Percentiles rank a stretch among this genome's conserved stretches.
These are phyloP conservation scores for Fusarium clavum DNA, from an alignment of 2,329 filamentous ascomycete genomes.

Conservation along the genomic window DNA sequence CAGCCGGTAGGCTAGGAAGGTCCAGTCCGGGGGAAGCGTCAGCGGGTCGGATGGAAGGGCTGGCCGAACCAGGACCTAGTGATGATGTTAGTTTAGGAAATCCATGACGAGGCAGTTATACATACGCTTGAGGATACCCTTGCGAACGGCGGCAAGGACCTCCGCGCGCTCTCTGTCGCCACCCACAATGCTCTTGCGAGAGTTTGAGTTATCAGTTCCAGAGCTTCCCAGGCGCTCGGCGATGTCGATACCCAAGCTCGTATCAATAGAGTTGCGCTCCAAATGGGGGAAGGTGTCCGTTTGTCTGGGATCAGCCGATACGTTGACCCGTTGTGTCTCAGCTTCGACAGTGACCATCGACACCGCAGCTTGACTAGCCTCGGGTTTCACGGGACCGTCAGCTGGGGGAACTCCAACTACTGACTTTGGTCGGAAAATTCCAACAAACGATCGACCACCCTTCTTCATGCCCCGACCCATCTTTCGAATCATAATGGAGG, in stretches of 20 bases:
- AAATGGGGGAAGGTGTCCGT: constrained; percentile 82
- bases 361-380: constrained; percentile 83
- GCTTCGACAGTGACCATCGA: constrained; percentile 97
- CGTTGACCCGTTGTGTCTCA: constrained; percentile 85
- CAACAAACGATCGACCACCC: constrained; percentile 88
- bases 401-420: constrained; percentile 80
- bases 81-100: constrained; percentile 28
- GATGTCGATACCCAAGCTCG: constrained; percentile 60
- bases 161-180: constrained; percentile 92
- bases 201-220: constrained; percentile 69
- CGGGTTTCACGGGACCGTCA: constrained; percentile 69
- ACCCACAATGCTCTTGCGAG: constrained; percentile 89
- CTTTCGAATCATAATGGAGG: constrained; percentile 94
- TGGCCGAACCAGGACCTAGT: constrained; percentile 69
- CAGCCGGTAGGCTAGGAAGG: constrained; percentile 70
- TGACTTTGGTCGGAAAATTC: constrained; percentile 94
- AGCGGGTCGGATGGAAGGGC: constrained; percentile 71
- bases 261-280: constrained; percentile 84
- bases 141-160: constrained; percentile 90
- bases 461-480: constrained; percentile 99
- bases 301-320: constrained; percentile 75
- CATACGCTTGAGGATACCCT: constrained; percentile 93
- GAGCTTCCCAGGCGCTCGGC: constrained; percentile 67
- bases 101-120: not conserved
- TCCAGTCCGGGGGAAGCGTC: constrained; percentile 69